A percentile compares a stretch with the other conserved stretches of the same genome.
These are phyloP conservation scores for Alternaria ethzedia DNA, from an alignment of 2,329 filamentous ascomycete species.

Conservation along the genomic window DNA sequence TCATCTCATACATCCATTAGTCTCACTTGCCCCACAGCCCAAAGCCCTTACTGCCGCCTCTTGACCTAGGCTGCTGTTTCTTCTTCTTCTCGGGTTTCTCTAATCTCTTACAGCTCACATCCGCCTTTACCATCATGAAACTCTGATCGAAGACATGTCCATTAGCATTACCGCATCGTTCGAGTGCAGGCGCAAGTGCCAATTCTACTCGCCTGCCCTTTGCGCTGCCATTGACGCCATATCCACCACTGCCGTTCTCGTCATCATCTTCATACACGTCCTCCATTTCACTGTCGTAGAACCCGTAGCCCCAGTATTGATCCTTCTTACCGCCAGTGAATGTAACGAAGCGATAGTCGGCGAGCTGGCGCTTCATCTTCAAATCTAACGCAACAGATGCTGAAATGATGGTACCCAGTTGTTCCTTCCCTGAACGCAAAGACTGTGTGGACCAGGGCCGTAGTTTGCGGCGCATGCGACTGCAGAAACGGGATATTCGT, in stretches of 20 bases:
- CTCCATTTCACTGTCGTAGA: conserved; percentile 48
- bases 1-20: background rate
- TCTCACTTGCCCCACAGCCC: conserved; percentile 21
- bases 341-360: conserved; percentile 48
- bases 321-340: conserved; percentile 42
- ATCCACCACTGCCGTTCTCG: conserved; percentile 17
- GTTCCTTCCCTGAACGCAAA: conserved; percentile 39
- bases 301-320: conserved; percentile 44
- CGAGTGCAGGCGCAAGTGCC: conserved; percentile 45
- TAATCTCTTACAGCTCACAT: conserved; percentile 45
- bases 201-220: conserved; percentile 40
- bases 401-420: conserved; percentile 43
- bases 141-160: conserved; percentile 47
- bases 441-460: conserved; percentile 42
- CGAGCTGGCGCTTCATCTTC: conserved; percentile 46
- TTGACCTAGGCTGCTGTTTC: conserved; percentile 21
- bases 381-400: conserved; percentile 47
- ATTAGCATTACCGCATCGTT: conserved; percentile 48
- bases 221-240: conserved; percentile 12
- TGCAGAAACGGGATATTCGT: conserved; percentile 41
- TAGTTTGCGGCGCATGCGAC: conserved; percentile 37
- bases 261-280: conserved; percentile 42
- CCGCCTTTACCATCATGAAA: conserved; percentile 47
- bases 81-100: conserved; percentile 23
- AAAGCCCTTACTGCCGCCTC: conserved; percentile 11